phyloP scores from a whole-genome alignment of 129 eudicot genomes.

The Mikania micrantha region DNA sequence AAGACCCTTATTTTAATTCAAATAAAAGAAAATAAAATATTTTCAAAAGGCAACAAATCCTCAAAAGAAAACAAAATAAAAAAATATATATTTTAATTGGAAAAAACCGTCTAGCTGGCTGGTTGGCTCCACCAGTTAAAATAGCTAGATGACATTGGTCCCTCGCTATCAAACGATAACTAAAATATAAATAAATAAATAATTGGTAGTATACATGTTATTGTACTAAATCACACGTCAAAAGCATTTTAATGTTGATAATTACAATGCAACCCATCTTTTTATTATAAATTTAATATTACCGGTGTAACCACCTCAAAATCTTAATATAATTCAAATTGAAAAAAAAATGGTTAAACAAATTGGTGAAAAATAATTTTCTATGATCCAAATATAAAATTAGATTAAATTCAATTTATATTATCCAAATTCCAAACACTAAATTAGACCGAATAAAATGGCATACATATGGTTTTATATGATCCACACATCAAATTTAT shows the following conservation, averaged over 20 bases:
- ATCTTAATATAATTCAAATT: too few relatives aligned
- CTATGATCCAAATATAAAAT: too few relatives aligned
- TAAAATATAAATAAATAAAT: conserved; percentile 4
- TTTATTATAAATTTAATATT: not conserved
- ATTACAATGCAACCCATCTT: conserved; percentile 20
- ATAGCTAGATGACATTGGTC: conserved; percentile 25
- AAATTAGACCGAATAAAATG: not conserved
- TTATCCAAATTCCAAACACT: too few relatives aligned
- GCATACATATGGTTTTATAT: not conserved
- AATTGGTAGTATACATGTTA: conserved; percentile 14
- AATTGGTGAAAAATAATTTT: too few relatives aligned
- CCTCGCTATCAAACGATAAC: conserved; percentile 11
- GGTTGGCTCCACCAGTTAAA: conserved; percentile 17
- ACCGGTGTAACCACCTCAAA: conserved; percentile 4
- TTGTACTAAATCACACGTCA: not conserved
- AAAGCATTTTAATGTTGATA: conserved; percentile 16
- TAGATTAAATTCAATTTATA: too few relatives aligned
- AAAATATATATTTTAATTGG: not conserved
- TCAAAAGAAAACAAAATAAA: not conserved
- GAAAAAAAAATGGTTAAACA: too few relatives aligned
- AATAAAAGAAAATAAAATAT: not conserved
- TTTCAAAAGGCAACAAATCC: not conserved
- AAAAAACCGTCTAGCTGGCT: conserved; percentile 3
- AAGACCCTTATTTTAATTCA: not conserved
- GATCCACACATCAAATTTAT: not conserved